Evolutionary conservation across 192 early-diverging fungal species (phyloP), one percentile per base, ranked within the genome.

Genomic region (Bifiguratus adelaidae): DNA sequence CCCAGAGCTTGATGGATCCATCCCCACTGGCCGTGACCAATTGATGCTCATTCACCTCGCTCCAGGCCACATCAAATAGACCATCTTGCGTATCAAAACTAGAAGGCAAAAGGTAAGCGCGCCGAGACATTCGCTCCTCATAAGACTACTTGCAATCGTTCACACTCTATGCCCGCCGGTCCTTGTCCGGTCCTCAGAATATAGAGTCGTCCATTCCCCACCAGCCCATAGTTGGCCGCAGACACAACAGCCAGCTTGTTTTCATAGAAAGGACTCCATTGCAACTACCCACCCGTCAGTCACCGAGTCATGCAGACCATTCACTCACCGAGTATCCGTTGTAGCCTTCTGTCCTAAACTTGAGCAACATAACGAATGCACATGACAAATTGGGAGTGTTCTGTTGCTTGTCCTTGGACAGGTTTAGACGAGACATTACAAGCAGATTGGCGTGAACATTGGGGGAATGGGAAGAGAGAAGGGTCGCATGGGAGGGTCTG

Each of bases 71-170:
- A 63, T 99, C 96, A 63, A 89, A 99, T 5, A 97, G 60, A 5
- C 91, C 94, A 59, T 99, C 96, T 67, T 96, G 92, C 2, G 94
- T 95, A 52, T 97, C 95, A 58, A 81, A 99, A 28, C 87, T 90
- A 44, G 46, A 44, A 9, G 30, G 33, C 26, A 54, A 41, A 12
- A 21, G 13, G 12, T 50, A 48, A 1, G 38, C 41, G 26, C 44
- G 1, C 26, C 3, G 2, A 13, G 13, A 6, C n/a, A 35, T 7
- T 27, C 27, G 21, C 9, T 27, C 16, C 0, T 26, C 12, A 19
- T 3, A 55, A 2, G 35, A 26, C 13, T 30, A 62, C 74, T 70
- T 78, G 86, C 83, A 78, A 63, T 68, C 74, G 44, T 46, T 88
- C 78, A 21, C 72, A 63, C 12, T 53, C 36, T 11, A 70, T 55